Evolutionary conservation across 2,329 filamentous ascomycete species (phyloP).

Genomic region (Pezicula radicicola): DNA sequence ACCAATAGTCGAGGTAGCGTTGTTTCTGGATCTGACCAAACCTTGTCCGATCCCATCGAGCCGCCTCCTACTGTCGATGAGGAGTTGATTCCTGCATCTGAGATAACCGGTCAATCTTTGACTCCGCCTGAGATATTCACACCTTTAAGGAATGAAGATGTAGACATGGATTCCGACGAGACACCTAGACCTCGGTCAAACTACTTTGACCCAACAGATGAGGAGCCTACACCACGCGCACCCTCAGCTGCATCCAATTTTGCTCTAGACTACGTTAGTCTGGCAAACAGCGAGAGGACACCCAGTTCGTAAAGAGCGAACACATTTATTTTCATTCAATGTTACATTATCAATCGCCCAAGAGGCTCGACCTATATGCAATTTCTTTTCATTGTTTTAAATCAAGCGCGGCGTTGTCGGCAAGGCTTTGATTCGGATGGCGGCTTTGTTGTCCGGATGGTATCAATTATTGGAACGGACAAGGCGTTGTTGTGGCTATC

Average conservation of each 20-base stretch:
- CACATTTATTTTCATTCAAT: neutral
- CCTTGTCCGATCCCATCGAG: constrained; percentile 17
- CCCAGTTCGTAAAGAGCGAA: neutral
- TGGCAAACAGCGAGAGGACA: neutral
- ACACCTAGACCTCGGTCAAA: constrained; percentile 22
- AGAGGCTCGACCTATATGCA: neutral
- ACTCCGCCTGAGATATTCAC: constrained; percentile 25
- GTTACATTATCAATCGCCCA: neutral
- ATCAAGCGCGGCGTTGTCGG: constrained; percentile 9
- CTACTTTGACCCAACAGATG: constrained; percentile 15
- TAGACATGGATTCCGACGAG: constrained; percentile 21
- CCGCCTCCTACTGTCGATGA: constrained; percentile 24
- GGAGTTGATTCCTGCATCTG: constrained; percentile 19
- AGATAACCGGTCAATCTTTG: constrained; percentile 19
- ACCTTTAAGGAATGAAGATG: constrained; percentile 13
- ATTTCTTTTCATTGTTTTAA: constrained; percentile 3
- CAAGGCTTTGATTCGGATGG: neutral
- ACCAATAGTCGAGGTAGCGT: constrained; percentile 91
- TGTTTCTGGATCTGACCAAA: constrained; percentile 26
- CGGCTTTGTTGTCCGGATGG: constrained; percentile 2
- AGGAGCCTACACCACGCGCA: constrained; percentile 26
- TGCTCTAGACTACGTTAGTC: neutral
- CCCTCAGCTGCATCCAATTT: neutral
- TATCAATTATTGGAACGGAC: constrained; percentile 1
- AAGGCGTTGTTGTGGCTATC: constrained; percentile 16